Evolutionary conservation across 2,329 filamentous ascomycete genomes (phyloP), one percentile per base, ranked within the genome.

Genomic region (Epichloe gansuensis): DNA sequence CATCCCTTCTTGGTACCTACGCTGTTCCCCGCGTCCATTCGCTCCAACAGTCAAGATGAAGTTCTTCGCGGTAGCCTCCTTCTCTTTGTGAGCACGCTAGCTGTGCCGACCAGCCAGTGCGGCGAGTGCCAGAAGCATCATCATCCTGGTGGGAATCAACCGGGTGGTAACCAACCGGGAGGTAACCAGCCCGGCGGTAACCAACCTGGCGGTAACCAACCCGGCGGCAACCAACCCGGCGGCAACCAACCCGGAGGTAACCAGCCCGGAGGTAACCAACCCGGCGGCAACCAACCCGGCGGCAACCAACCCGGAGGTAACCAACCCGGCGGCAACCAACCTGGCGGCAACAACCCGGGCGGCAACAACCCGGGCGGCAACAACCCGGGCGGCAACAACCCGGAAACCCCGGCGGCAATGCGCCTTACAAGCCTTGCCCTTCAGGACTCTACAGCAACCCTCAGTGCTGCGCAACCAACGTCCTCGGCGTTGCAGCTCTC

Each of bases 51-150:
- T 41, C 46, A 58, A 51, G 23, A 59, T 59, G 57, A 52, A 56
- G 52, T 56, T 56, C 50, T 44, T 58, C 46, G 46, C 48, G 11
- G 52, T 48, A 25, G 52, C 56, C 17, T 39, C 56, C 45, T 59
- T 39, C 55, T 58, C 23, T 37, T 59, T 31, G 56, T 47, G 34
- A 48, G 54, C 38, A 50, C 52, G 17, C 53, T 59, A 8, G 57
- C 57, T 31, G 55, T 59, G n/a, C 57, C 57, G 4, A 50, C 54
- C 12, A 38, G 31, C 50, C 34, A 44, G 13, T 38, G 42, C 23
- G 47, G 51, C 25, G 51, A 47, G 11, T 51, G 50, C 46, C 45
- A 47, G 31, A 31, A 31, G 3, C 52, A 49, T 38, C 46, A 52
- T 25, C 50, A 41, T 15, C 48, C 43, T 17, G 31, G 35, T 21